Evolutionary conservation across 2,329 filamentous ascomycete species (phyloP).

Genomic region (Penicillium sp.): DNA sequence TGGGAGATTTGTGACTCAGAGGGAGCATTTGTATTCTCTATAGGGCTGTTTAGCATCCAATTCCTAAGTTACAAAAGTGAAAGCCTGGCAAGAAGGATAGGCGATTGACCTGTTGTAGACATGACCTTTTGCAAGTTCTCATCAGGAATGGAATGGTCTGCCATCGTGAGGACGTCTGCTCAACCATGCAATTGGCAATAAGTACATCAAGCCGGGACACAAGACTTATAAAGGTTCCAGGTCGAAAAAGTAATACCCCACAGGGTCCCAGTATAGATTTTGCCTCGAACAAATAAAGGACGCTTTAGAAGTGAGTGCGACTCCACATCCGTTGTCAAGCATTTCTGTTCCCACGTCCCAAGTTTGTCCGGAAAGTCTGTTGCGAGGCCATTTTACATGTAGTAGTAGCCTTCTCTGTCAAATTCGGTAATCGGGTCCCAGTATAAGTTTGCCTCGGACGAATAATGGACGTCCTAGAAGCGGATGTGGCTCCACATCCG

Average conservation of each 20-base stretch:
- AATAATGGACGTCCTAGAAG: slow-evolving; percentile 14
- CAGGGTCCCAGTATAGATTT: too few relatives aligned
- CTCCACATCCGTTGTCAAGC: too few relatives aligned
- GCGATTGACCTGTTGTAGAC: slow-evolving; percentile 16
- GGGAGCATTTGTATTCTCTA: slow-evolving; percentile 14
- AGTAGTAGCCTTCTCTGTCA: too few relatives aligned
- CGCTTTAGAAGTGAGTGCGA: too few relatives aligned
- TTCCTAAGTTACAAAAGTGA: background rate
- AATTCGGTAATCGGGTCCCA: too few relatives aligned
- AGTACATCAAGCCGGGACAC: slow-evolving; percentile 10
- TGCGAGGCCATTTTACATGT: too few relatives aligned
- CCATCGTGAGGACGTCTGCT: slow-evolving; percentile 12
- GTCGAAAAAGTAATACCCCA: slow-evolving; percentile 2
- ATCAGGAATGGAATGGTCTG: slow-evolving; percentile 15
- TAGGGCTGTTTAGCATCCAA: background rate
- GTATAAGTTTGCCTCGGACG: too few relatives aligned
- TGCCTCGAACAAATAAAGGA: too few relatives aligned
- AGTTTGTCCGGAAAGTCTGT: too few relatives aligned
- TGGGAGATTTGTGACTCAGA: slow-evolving; percentile 13
- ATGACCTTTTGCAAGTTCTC: slow-evolving; percentile 21
- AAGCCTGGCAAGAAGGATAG: background rate
- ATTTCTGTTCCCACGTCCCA: too few relatives aligned
- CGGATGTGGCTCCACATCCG: slow-evolving; percentile 18
- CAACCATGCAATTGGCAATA: slow-evolving; percentile 1
- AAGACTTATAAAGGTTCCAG: slow-evolving; percentile 11